These are phyloP conservation scores for Macrocybe gigantea DNA, from an alignment of 768 basidiomycete species.

Conservation along the genomic window DNA sequence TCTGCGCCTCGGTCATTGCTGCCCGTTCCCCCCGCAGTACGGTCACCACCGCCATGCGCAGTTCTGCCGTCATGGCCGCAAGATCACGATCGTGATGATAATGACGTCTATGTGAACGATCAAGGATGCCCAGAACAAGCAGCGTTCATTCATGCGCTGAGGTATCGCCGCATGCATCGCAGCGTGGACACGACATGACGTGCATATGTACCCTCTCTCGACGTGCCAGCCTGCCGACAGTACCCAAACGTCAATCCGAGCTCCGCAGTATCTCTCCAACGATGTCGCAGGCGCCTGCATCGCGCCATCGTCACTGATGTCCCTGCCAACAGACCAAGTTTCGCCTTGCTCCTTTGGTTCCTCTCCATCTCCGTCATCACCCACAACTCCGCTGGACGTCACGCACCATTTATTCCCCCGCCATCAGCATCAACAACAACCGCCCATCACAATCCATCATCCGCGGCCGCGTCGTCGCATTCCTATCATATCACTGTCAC, in stretches of 20 bases:
- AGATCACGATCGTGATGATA: no score
- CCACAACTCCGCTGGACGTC: slow-evolving; percentile 14
- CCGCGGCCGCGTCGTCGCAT: slow-evolving; percentile 40
- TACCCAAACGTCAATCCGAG: slow-evolving; percentile 5
- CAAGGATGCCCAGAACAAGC: no score
- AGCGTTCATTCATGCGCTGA: no score
- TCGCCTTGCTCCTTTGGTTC: not conserved
- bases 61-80: no score
- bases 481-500: slow-evolving; percentile 36
- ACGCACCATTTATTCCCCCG: not conserved
- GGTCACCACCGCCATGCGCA: no score
- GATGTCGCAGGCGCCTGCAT: no score
- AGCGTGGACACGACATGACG: not conserved
- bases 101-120: slow-evolving; percentile 2
- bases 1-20: no score
- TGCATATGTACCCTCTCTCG: not conserved
- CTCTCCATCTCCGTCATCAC: slow-evolving; percentile 6
- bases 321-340: no score
- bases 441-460: slow-evolving; percentile 33
- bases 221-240: slow-evolving; percentile 5
- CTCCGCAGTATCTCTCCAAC: slow-evolving; percentile 1
- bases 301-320: no score
- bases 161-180: no score
- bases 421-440: not conserved
- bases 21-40: no score